phyloP scores from a whole-genome alignment of 1,139 yeast species.

The Meyerozyma athensensis region DNA sequence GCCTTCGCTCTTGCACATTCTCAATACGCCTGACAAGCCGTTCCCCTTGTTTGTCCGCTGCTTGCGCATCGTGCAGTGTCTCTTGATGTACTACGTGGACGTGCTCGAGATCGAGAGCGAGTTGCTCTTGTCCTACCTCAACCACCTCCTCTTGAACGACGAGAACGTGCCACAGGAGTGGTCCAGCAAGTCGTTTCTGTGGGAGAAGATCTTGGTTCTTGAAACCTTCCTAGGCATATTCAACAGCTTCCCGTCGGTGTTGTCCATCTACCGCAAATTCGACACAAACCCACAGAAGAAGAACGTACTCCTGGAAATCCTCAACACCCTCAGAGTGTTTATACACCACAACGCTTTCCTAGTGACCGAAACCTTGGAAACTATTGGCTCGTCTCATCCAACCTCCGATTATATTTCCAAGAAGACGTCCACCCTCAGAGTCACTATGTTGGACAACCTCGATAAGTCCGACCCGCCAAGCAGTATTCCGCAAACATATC shows the following conservation, averaged over 20 bases:
- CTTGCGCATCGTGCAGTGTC: constrained; percentile 60
- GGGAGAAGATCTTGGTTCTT: constrained; percentile 71
- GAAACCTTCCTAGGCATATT: constrained; percentile 66
- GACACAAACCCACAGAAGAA: constrained; percentile 58
- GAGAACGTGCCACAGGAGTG: constrained; percentile 11
- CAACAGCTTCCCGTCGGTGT: constrained; percentile 49
- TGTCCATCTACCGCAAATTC: constrained; percentile 53
- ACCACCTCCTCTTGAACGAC: constrained; percentile 50
- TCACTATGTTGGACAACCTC: constrained; percentile 63
- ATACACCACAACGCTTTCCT: constrained; percentile 26
- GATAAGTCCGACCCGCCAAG: constrained; percentile 75
- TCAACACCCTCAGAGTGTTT: constrained; percentile 38
- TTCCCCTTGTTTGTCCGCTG: constrained; percentile 72
- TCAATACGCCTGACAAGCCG: constrained; percentile 53
- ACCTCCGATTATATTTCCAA: constrained; percentile 5
- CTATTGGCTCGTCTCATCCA: constrained; percentile 6
- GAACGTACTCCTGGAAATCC: constrained; percentile 55
- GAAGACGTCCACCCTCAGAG: constrained; percentile 37
- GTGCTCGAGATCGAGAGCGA: constrained; percentile 73
- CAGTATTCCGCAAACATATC: constrained; percentile 56
- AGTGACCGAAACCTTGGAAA: constrained; percentile 32
- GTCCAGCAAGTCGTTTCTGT: constrained; percentile 19
- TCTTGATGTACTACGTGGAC: constrained; percentile 56
- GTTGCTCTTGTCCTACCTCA: constrained; percentile 67
- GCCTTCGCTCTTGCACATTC: constrained; percentile 66